Evolutionary conservation across 768 basidiomycete genomes (phyloP).

Genomic region (Russula compacta): DNA sequence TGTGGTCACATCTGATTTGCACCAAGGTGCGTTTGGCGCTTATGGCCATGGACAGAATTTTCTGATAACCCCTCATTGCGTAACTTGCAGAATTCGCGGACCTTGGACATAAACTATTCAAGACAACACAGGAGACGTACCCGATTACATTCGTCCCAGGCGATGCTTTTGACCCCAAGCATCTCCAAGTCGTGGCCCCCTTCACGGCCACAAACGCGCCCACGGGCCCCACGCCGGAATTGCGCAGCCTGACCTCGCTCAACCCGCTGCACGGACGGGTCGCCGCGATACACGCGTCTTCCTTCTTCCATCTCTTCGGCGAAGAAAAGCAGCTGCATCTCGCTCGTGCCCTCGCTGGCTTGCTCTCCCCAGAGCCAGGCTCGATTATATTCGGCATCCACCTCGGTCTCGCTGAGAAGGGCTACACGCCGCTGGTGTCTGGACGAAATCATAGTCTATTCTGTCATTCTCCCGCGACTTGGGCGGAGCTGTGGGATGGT

Average conservation of each 20-base stretch:
- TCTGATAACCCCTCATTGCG: neutral
- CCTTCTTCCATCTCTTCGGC: conserved; percentile 43
- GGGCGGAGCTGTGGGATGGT: conserved; percentile 20
- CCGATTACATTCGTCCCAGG: conserved; percentile 48
- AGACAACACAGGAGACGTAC: conserved; percentile 40
- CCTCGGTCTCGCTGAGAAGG: neutral
- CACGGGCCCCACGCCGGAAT: conserved; percentile 19
- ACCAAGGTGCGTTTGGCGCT: conserved; percentile 26
- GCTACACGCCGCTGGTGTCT: neutral
- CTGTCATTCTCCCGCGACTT: conserved; percentile 19
- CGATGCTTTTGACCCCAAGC: conserved; percentile 39
- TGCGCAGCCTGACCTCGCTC: conserved; percentile 32
- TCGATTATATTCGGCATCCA: conserved; percentile 27
- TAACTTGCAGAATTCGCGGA: conserved; percentile 44
- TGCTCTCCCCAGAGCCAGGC: conserved; percentile 32
- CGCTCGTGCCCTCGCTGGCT: conserved; percentile 33
- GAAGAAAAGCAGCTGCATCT: conserved; percentile 31
- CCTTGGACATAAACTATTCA: conserved; percentile 53
- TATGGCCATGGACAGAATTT: neutral
- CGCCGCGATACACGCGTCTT: conserved; percentile 41
- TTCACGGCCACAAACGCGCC: conserved; percentile 23
- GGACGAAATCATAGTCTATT: neutral
- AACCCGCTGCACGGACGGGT: conserved; percentile 38
- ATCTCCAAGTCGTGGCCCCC: conserved; percentile 29
- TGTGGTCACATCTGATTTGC: conserved; percentile 32